Base-by-base conservation (phyloP, 139 green algal genomes). In the Coelastrella sp. region DNA sequence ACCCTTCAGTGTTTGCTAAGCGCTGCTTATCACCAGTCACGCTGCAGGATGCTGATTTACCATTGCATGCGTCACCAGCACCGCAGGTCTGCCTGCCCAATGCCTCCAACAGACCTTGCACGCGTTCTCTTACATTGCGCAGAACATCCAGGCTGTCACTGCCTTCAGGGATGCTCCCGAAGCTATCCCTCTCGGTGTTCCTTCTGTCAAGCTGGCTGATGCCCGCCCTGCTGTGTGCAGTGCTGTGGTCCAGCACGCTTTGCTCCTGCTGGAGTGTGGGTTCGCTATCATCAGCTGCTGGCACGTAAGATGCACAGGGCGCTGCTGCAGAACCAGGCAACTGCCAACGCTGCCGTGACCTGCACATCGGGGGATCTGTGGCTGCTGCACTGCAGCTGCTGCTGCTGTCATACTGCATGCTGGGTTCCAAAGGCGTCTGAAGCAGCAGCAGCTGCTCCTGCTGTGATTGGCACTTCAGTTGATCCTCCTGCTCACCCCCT, bases 81-180 rank as follows among this genome's bases (percentile, higher is more conserved):
- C 84, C 68, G 27, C 84, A 81, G 24, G 68, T 57, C 66, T 88
- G 84, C 4, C 84, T 22, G 68, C 84, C 81, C 65, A 88, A n/a
- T 20, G 25, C 27, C 56, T 88, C 84, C 70, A 88, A 57, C 49
- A 88, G 84, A 9, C 68, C 68, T 57, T 88, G 66, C 68, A 88
- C 84, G 6, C 68, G 84, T 15, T 59, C 66, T 7, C 84, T 66
- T 0, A 88, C 84, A 70, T 17, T 81, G 84, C 84, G 84, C 68
- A 88, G 49, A 27, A 88, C 84, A 66, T 80, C 84, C 20, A 88
- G n/a, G 68, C 84, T 88, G 84, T 20, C 81, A 68, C 68, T 59
- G 24, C 11, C 58, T 19, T 66, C 35, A 72, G 22, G 11, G 49
- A 17, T 68, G 49, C 68, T 19, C 49, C 68, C 27, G 84, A 60